Percentiles rank a stretch among this genome's conserved stretches.
Conservation (phyloP, 345 rosid genomes). For the Linum tenue region DNA sequence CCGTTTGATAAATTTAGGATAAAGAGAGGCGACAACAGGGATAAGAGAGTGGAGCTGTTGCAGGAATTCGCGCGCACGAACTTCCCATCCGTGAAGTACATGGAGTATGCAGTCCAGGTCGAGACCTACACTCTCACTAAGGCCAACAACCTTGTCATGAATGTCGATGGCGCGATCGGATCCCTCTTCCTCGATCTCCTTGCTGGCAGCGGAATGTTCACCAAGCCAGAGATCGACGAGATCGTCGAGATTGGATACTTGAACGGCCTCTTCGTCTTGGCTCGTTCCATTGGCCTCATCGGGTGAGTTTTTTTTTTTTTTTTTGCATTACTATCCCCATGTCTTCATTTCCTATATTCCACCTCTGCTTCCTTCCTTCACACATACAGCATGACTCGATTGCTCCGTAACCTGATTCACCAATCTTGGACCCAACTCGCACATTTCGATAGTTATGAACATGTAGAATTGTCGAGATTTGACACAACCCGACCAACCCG, state of each 20-base stretch:
- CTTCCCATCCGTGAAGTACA: constrained; percentile 88
- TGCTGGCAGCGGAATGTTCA: constrained; percentile 87
- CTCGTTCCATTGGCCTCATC: constrained; percentile 86
- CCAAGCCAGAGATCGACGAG: constrained; percentile 86
- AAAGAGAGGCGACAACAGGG: constrained; percentile 95
- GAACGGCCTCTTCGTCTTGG: constrained; percentile 85
- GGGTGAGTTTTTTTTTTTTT: constrained; percentile 36
- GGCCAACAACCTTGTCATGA: constrained; percentile 76
- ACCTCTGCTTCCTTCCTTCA: no score
- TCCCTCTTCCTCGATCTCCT: constrained; percentile 95
- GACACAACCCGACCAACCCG: no score
- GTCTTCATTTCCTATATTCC: neutral
- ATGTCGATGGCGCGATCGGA: constrained; percentile 87
- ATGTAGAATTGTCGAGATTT: no score
- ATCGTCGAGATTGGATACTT: constrained; percentile 77
- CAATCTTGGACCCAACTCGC: no score
- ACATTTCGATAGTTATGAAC: no score
- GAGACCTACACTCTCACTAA: constrained; percentile 81
- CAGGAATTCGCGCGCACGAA: constrained; percentile 75
- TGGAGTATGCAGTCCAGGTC: constrained; percentile 84
- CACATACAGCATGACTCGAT: no score
- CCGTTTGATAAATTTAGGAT: constrained; percentile 37
- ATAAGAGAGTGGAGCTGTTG: constrained; percentile 86
- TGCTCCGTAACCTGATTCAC: no score
- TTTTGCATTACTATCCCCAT: neutral